Conservation (phyloP, 2,329 filamentous ascomycete genomes). For the Neurospora crassa region DNA sequence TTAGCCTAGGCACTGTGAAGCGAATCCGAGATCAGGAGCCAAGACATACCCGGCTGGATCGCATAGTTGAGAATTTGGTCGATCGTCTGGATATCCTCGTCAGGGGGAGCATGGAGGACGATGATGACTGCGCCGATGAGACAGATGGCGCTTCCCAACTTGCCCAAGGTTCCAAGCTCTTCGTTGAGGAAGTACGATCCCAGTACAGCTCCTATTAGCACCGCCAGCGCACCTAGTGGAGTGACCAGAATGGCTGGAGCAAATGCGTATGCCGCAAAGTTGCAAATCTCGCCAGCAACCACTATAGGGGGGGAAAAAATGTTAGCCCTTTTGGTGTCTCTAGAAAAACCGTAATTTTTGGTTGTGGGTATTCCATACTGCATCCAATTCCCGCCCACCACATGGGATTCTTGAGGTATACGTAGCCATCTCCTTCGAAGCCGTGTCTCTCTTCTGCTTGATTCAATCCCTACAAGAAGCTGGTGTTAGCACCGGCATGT, state of each 20-base stretch:
- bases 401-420: constrained; percentile 86
- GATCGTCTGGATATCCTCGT: constrained; percentile 82
- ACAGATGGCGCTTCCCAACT: constrained; percentile 92
- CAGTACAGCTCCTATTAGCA: constrained; percentile 88
- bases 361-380: constrained; percentile 44
- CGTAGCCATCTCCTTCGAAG: constrained; percentile 92
- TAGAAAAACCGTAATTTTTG: not conserved
- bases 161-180: constrained; percentile 79
- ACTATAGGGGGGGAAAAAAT: constrained; percentile 40
- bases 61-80: constrained; percentile 88
- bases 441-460: constrained; percentile 86
- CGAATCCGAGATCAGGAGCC: not conserved
- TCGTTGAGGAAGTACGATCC: constrained; percentile 93
- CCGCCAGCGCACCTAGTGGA: constrained; percentile 83
- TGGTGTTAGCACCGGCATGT: constrained; percentile 1
- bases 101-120: constrained; percentile 90
- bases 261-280: constrained; percentile 97
- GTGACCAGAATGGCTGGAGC: constrained; percentile 98
- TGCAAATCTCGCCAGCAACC: constrained; percentile 86
- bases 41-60: constrained; percentile 68
- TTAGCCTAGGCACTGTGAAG: constrained; percentile 5
- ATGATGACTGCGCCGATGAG: constrained; percentile 95
- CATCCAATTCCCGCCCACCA: constrained; percentile 96
- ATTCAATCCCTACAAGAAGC: constrained; percentile 60
- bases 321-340: constrained; percentile 10